A percentile compares a stretch with the other conserved stretches of the same genome.
These are phyloP conservation scores for Puccinia horiana DNA, from an alignment of 1,284 basidiomycete species.

Conservation along the genomic window DNA sequence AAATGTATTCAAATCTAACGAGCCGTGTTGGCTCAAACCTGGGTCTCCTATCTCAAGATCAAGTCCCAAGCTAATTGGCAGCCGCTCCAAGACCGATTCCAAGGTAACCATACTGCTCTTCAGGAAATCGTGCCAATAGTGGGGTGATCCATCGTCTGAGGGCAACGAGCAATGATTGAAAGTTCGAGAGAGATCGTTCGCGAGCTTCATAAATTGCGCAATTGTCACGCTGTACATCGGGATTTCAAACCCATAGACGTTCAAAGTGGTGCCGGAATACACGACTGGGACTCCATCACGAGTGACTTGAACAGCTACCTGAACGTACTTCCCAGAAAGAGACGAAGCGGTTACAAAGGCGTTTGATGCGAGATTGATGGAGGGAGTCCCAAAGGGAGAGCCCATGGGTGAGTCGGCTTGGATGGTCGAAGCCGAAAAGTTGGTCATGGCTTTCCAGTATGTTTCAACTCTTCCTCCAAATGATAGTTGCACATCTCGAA, in stretches of 20 bases:
- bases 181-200: slow-evolving; percentile 22
- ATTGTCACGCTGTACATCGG: slow-evolving; percentile 23
- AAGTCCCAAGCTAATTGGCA: slow-evolving; percentile 70
- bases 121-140: slow-evolving; percentile 21
- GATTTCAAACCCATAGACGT: slow-evolving; percentile 22
- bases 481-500: slow-evolving; percentile 89
- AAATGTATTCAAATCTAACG: slow-evolving; percentile 70
- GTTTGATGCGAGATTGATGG: slow-evolving; percentile 49
- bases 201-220: slow-evolving; percentile 36
- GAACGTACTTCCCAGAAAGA: slow-evolving; percentile 81
- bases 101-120: slow-evolving; percentile 26
- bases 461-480: slow-evolving; percentile 93
- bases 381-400: slow-evolving; percentile 37
- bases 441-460: slow-evolving; percentile 79
- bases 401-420: slow-evolving; percentile 41
- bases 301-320: slow-evolving; percentile 72
- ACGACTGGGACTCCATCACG: slow-evolving; percentile 43
- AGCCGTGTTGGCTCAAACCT: slow-evolving; percentile 57
- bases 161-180: slow-evolving; percentile 6
- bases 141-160: not conserved
- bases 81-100: slow-evolving; percentile 21
- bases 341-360: slow-evolving; percentile 76
- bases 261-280: slow-evolving; percentile 22
- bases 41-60: slow-evolving; percentile 71
- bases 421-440: slow-evolving; percentile 56